A percentile compares a stretch with the other conserved stretches of the same genome.
phyloP scores from a whole-genome alignment of 2,329 filamentous ascomycete genomes.

The Fusarium sp. region DNA sequence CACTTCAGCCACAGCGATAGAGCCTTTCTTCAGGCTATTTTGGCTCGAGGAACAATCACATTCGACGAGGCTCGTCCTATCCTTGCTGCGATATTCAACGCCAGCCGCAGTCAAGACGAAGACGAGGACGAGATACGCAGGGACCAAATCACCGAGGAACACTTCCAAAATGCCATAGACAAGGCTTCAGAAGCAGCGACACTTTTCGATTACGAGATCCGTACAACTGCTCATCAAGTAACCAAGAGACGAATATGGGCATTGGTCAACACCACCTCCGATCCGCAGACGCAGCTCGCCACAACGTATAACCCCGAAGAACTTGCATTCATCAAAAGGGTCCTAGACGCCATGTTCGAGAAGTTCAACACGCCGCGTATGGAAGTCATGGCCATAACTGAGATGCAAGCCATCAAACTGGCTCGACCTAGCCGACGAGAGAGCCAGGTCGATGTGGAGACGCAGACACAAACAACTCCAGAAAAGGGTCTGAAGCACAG shows the following conservation, averaged over 20 bases:
- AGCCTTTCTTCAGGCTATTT: slow-evolving; percentile 90
- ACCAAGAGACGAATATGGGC: slow-evolving; percentile 79
- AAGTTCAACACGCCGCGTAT: slow-evolving; percentile 82
- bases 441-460: slow-evolving; percentile 52
- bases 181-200: slow-evolving; percentile 79
- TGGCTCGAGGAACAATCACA: slow-evolving; percentile 83
- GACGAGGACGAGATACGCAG: slow-evolving; percentile 58
- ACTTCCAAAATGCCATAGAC: slow-evolving; percentile 77
- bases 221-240: slow-evolving; percentile 77
- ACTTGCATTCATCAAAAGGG: slow-evolving; percentile 87
- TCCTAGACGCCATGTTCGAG: slow-evolving; percentile 94
- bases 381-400: slow-evolving; percentile 85
- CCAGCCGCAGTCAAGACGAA: slow-evolving; percentile 54
- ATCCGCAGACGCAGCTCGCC: slow-evolving; percentile 86
- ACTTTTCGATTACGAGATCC: slow-evolving; percentile 88
- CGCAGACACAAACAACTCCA: slow-evolving; percentile 52
- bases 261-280: slow-evolving; percentile 88
- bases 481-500: slow-evolving; percentile 77
- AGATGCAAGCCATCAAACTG: slow-evolving; percentile 82
- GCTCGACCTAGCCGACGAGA: slow-evolving; percentile 63
- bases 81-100: slow-evolving; percentile 80
- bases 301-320: slow-evolving; percentile 86
- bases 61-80: slow-evolving; percentile 79
- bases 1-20: slow-evolving; percentile 76
- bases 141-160: slow-evolving; percentile 75